Percentiles rank a stretch among this genome's conserved stretches.
These are phyloP conservation scores for Metschnikowia picachoensis DNA, from an alignment of 805 yeast genomes.

Conservation along the genomic window DNA sequence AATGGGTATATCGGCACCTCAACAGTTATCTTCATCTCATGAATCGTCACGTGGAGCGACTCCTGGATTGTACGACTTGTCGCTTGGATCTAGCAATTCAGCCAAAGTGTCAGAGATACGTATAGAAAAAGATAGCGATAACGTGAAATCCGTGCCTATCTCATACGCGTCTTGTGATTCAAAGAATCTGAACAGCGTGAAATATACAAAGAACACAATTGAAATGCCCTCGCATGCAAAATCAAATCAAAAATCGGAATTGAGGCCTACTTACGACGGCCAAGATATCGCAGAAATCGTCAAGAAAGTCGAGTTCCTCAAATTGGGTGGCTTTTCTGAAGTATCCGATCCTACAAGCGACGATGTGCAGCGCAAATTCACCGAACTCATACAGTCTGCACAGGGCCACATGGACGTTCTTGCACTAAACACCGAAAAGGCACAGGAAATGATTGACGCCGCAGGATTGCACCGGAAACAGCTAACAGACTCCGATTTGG, in stretches of 20 bases:
- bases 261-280: constrained; percentile 1
- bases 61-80: too few relatives aligned
- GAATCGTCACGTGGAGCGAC: too few relatives aligned
- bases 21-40: too few relatives aligned
- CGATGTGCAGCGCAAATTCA: constrained; percentile 16
- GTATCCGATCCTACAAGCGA: constrained; percentile 3
- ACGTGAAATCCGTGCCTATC: not conserved
- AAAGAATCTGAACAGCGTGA: too few relatives aligned
- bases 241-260: not conserved
- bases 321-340: constrained; percentile 18
- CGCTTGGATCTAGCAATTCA: too few relatives aligned
- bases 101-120: too few relatives aligned
- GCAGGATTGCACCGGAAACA: constrained; percentile 2
- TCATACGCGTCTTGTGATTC: not conserved
- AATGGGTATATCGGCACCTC: too few relatives aligned
- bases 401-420: constrained; percentile 25
- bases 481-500: constrained; percentile 8
- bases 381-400: constrained; percentile 23
- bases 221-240: too few relatives aligned
- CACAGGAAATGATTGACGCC: constrained; percentile 15
- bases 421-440: constrained; percentile 17
- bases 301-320: constrained; percentile 4
- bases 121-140: too few relatives aligned
- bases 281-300: constrained; percentile 5
- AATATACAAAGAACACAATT: too few relatives aligned